These are phyloP conservation scores for Mrakia blollopis DNA, from an alignment of 768 basidiomycete genomes.

Conservation along the genomic window DNA sequence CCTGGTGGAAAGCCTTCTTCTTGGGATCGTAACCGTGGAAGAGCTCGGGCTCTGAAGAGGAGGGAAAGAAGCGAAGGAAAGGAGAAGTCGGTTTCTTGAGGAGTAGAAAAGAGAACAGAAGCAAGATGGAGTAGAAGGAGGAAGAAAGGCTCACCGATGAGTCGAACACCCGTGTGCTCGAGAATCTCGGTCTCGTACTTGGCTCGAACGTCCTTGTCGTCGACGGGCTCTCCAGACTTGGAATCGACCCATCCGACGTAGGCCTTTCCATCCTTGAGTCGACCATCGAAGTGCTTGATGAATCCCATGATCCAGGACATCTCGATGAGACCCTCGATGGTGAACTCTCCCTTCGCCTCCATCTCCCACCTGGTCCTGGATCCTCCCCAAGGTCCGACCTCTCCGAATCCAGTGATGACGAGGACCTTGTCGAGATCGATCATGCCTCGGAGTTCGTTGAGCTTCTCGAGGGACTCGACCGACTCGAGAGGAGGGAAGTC, in stretches of 20 bases:
- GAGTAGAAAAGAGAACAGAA: slow-evolving; percentile 17
- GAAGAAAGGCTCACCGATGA: slow-evolving; percentile 65
- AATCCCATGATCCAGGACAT: slow-evolving; percentile 99
- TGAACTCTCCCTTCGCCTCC: slow-evolving; percentile 95
- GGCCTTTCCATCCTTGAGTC: slow-evolving; percentile 81
- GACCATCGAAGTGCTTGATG: slow-evolving; percentile 98
- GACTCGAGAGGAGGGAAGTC: slow-evolving; percentile 84
- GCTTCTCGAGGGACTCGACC: slow-evolving; percentile 61
- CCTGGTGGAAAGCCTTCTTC: slow-evolving; percentile 95
- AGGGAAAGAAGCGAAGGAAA: slow-evolving; percentile 1
- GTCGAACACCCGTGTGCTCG: slow-evolving; percentile 80
- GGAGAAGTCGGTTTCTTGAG: background rate
- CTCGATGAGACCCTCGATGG: slow-evolving; percentile 96
- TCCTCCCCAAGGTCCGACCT: slow-evolving; percentile 97
- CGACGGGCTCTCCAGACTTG: slow-evolving; percentile 86
- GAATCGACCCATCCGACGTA: slow-evolving; percentile 98
- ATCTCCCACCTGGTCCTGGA: slow-evolving; percentile 99
- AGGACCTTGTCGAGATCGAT: slow-evolving; percentile 94
- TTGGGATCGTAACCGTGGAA: slow-evolving; percentile 98
- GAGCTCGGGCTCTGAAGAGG: slow-evolving; percentile 79
- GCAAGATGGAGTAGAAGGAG: background rate
- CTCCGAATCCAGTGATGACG: slow-evolving; percentile 93
- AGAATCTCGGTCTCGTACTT: slow-evolving; percentile 94
- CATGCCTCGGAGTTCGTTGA: slow-evolving; percentile 74
- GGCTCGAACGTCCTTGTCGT: slow-evolving; percentile 92